Evolutionary conservation across 2,329 filamentous ascomycete species (phyloP).

Genomic region (Microdochium bolleyi): DNA sequence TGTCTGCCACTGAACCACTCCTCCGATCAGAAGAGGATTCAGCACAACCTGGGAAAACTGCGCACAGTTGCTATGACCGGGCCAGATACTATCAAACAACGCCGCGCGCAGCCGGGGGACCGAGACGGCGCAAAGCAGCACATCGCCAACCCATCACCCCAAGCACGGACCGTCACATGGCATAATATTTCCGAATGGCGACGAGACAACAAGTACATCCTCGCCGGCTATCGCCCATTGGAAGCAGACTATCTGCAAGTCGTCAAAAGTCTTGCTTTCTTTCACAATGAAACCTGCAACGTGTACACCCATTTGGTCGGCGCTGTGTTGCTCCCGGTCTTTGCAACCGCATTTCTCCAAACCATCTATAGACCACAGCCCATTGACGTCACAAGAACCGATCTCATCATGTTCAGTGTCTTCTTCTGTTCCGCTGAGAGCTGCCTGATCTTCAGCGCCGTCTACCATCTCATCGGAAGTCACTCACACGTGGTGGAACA

Average conservation of each 20-base stretch:
- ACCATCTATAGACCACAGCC: slow-evolving; percentile 25
- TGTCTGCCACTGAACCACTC: too few relatives aligned
- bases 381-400: slow-evolving; percentile 34
- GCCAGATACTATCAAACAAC: too few relatives aligned
- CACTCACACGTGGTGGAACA: slow-evolving; percentile 53
- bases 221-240: slow-evolving; percentile 53
- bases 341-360: slow-evolving; percentile 30
- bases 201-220: slow-evolving; percentile 59
- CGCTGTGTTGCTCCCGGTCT: slow-evolving; percentile 26
- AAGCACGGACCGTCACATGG: not conserved
- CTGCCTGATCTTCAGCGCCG: slow-evolving; percentile 46
- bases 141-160: not conserved
- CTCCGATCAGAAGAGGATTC: too few relatives aligned
- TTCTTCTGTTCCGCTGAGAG: slow-evolving; percentile 46
- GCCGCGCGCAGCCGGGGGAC: too few relatives aligned
- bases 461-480: slow-evolving; percentile 59
- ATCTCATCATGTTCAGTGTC: slow-evolving; percentile 45
- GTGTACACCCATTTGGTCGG: slow-evolving; percentile 62
- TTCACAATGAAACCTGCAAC: slow-evolving; percentile 51
- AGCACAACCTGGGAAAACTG: too few relatives aligned
- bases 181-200: slow-evolving; percentile 17
- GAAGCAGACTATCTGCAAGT: slow-evolving; percentile 51
- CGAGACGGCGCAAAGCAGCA: too few relatives aligned
- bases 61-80: too few relatives aligned
- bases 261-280: slow-evolving; percentile 45